Evolutionary conservation across 352 stramenopile genomes (phyloP), one percentile per base, ranked within the genome.

Genomic region (Pythium rhizo-oryzae): DNA sequence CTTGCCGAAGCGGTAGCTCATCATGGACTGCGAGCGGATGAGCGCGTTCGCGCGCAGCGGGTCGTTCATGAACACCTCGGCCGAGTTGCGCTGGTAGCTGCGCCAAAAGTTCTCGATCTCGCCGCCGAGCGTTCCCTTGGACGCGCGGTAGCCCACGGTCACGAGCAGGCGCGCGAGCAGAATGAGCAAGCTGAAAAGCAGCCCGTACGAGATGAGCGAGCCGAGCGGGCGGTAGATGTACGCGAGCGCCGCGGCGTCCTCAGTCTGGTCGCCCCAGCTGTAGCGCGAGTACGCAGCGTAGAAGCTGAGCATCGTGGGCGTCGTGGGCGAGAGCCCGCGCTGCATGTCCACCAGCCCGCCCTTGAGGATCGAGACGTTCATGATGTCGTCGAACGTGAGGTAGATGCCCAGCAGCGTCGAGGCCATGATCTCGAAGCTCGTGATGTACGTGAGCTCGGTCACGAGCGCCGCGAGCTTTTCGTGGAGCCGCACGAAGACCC

Each of bases 51-150:
- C 63, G n/a, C 69, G 63, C 28, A 71, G 25, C 37, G 69, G 63
- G 44, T 67, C 33, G 33, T 68, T 51, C 69, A 75, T 75, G 62
- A 68, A 71, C 33, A 71, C 63, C 19, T 75, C 69, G 59, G 62
- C 64, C 58, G 69, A 71, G 54, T 75, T 75, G 62, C 69, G 63
- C 37, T 75, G 57, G 51, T 75, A 75, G 5, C 57, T 53, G 24
- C 69, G 62, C 62, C 69, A 75, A 35, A 71, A 68, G 2, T 46
- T 43, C 24, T 64, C 63, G 25, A 75, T 19, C 11, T 71, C 62
- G 11, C 59, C 60, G 24, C 44, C 46, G 3, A 75, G 50, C 12
- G 62, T 68, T 23, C 62, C 62, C 49, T 70, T 59, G 53, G 49
- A 24, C 18, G 49, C 24, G 8, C 25, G 15, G 24, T 19, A 63